A percentile compares a stretch with the other conserved stretches of the same genome.
These are phyloP conservation scores for Penicillium sp. DNA, from an alignment of 2,329 filamentous ascomycete genomes.

Conservation along the genomic window DNA sequence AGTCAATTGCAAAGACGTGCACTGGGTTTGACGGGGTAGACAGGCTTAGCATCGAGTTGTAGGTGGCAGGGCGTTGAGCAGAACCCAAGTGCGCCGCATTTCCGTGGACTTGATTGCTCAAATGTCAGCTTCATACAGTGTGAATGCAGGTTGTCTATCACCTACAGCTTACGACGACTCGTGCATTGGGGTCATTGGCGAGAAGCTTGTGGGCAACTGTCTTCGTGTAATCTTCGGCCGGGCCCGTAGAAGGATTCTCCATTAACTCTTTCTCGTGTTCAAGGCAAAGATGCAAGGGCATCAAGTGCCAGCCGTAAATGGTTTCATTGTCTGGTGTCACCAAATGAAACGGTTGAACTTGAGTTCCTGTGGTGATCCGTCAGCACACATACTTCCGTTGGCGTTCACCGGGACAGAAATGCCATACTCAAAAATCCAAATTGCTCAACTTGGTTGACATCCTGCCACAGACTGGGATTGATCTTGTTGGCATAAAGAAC, in stretches of 20 bases:
- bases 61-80: conserved; percentile 71
- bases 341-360: conserved; percentile 83
- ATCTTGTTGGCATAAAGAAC: conserved; percentile 81
- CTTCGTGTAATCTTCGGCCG: conserved; percentile 46
- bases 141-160: neutral
- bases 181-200: conserved; percentile 50
- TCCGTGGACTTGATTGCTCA: conserved; percentile 42
- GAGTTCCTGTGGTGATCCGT: conserved; percentile 61
- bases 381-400: conserved; percentile 11
- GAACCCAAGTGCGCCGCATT: conserved; percentile 88
- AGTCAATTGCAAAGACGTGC: conserved; percentile 86
- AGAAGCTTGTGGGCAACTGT: conserved; percentile 54
- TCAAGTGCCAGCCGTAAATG: conserved; percentile 86
- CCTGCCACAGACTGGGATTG: conserved; percentile 68
- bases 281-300: conserved; percentile 75
- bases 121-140: conserved; percentile 12
- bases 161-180: conserved; percentile 57
- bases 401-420: neutral
- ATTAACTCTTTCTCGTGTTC: conserved; percentile 66
- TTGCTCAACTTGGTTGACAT: conserved; percentile 72
- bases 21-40: conserved; percentile 61
- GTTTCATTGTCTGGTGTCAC: conserved; percentile 71
- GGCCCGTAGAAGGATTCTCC: conserved; percentile 55
- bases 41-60: conserved; percentile 72
- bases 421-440: conserved; percentile 82